Evolutionary conservation across 75 land plant genomes (phyloP).

Genomic region (Sequoia sempervirens): DNA sequence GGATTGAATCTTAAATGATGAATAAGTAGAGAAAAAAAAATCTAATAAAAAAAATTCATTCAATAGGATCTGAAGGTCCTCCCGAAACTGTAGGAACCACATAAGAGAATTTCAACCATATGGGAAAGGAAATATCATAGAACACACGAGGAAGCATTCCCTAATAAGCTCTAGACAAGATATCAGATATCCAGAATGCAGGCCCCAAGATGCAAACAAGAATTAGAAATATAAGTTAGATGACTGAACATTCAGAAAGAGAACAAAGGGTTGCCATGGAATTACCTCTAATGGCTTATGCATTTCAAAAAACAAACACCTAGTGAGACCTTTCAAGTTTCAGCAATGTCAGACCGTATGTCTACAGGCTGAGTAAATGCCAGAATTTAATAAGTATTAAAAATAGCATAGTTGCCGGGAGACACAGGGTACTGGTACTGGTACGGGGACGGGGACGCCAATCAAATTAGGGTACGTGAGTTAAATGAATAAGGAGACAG

Average conservation of each 20-base stretch:
- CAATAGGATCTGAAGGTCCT: background rate
- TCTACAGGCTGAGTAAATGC: background rate
- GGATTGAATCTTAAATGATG: background rate
- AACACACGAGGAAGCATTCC: background rate
- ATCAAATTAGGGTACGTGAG: too few relatives aligned
- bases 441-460: too few relatives aligned
- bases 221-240: background rate
- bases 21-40: background rate
- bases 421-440: too few relatives aligned
- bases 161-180: background rate
- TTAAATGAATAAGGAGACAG: too few relatives aligned
- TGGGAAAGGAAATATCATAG: background rate
- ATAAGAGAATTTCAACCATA: background rate
- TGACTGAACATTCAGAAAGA: background rate
- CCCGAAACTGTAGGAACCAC: background rate
- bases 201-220: background rate
- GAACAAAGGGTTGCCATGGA: background rate
- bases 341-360: background rate
- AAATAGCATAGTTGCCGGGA: too few relatives aligned
- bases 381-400: background rate
- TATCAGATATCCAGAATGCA: background rate
- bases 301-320: background rate
- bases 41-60: background rate
- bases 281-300: background rate
- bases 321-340: background rate